Percentiles rank a stretch among this genome's conserved stretches.
phyloP scores from a whole-genome alignment of 2,329 filamentous ascomycete genomes.

The Magnaporthiopsis incrustans region DNA sequence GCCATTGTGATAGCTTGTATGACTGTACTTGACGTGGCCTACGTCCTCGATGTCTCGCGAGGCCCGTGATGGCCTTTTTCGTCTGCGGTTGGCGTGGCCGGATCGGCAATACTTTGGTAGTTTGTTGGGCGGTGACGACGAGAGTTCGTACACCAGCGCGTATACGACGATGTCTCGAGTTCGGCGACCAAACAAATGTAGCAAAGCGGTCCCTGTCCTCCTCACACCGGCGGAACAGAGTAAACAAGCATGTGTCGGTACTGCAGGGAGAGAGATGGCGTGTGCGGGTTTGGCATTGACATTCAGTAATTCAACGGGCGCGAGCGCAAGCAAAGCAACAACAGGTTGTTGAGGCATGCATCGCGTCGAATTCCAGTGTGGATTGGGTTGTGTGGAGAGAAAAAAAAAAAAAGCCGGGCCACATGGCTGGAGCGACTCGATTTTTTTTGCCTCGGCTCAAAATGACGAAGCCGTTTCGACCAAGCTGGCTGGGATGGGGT shows the following conservation, averaged over 20 bases:
- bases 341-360: not conserved
- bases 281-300: not conserved
- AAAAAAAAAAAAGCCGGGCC: not conserved
- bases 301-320: not conserved
- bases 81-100: not conserved
- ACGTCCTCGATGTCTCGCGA: too few species aligned
- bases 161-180: too few species aligned
- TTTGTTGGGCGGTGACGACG: not conserved
- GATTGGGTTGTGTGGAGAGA: not conserved
- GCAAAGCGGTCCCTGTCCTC: not conserved
- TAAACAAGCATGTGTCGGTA: not conserved
- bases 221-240: not conserved
- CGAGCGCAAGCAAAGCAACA: not conserved
- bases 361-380: not conserved
- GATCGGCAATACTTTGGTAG: not conserved
- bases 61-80: too few species aligned
- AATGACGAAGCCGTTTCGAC: not conserved
- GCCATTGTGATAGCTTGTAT: slow-evolving; percentile 25
- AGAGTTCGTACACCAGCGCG: too few species aligned
- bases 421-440: not conserved
- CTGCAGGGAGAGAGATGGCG: not conserved
- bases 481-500: too few species aligned
- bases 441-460: not conserved
- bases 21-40: too few species aligned
- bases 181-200: not conserved